Evolutionary conservation across 129 eudicot species (phyloP).

Genomic region (Lonicera japonica): DNA sequence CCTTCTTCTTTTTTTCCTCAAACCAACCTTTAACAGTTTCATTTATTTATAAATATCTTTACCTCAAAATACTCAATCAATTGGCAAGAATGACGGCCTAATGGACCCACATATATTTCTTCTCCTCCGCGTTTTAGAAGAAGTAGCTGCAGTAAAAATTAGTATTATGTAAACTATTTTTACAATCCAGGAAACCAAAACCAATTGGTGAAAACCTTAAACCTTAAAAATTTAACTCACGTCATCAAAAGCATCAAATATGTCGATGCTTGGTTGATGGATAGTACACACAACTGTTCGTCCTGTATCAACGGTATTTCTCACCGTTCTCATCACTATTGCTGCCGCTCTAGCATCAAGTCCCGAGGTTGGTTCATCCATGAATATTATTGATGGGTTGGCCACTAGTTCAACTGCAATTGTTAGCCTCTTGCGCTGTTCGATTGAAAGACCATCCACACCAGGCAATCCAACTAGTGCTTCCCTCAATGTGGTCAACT

Average conservation of each 20-base stretch:
- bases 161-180: too few species aligned
- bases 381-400: constrained; percentile 48
- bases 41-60: too few species aligned
- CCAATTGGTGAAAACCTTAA: too few species aligned
- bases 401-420: constrained; percentile 59
- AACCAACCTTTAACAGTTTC: too few species aligned
- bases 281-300: not conserved
- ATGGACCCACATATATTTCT: not conserved
- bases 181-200: too few species aligned
- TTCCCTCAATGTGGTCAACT: constrained; percentile 14
- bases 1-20: not conserved
- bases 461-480: constrained; percentile 29
- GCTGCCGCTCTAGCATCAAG: not conserved
- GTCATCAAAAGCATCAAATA: not conserved
- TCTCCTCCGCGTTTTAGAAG: not conserved
- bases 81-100: not conserved
- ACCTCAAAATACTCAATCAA: not conserved
- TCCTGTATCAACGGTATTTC: not conserved
- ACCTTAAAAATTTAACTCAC: not conserved
- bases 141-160: not conserved
- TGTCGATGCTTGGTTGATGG: not conserved
- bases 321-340: not conserved
- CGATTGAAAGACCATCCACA: constrained; percentile 15
- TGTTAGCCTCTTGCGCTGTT: constrained; percentile 26
- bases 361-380: not conserved